phyloP scores from a whole-genome alignment of 257 asterid species.

The Solanum infundibuliforme region DNA sequence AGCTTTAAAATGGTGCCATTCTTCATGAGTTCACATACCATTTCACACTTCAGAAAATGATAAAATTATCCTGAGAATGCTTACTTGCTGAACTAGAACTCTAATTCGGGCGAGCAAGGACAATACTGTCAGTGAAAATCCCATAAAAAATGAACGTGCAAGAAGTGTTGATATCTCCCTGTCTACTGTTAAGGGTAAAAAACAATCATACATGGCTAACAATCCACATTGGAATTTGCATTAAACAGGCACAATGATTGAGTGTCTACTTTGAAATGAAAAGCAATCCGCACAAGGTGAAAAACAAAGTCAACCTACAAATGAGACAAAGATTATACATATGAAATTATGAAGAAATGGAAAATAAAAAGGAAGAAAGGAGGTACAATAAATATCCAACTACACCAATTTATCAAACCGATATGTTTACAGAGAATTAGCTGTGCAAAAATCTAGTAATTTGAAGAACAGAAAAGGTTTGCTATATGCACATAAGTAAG shows the following conservation, averaged over 20 bases:
- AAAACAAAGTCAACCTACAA: not conserved
- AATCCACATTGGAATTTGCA: not conserved
- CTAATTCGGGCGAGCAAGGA: slow-evolving; percentile 83
- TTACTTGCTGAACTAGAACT: slow-evolving; percentile 85
- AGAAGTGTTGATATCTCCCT: slow-evolving; percentile 80
- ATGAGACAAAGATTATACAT: not conserved
- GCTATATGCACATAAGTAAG: not conserved
- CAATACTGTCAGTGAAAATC: slow-evolving; percentile 61
- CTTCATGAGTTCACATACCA: not conserved
- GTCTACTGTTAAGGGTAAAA: slow-evolving; percentile 33
- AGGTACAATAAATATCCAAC: not conserved
- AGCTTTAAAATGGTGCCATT: not conserved
- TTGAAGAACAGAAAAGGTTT: not conserved
- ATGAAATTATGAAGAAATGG: not conserved
- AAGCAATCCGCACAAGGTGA: not conserved
- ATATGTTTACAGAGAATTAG: not conserved
- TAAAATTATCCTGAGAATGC: not conserved
- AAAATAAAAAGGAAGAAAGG: not conserved
- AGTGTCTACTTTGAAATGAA: not conserved
- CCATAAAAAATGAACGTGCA: slow-evolving; percentile 85
- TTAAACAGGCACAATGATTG: not conserved
- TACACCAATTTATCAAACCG: not conserved
- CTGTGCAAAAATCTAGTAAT: not conserved
- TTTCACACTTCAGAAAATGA: not conserved
- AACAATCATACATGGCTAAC: not conserved